A percentile compares a stretch with the other conserved stretches of the same genome.
Evolutionary conservation across 2,329 filamentous ascomycete species (phyloP).

Genomic region (Hymenoscyphus scutula): DNA sequence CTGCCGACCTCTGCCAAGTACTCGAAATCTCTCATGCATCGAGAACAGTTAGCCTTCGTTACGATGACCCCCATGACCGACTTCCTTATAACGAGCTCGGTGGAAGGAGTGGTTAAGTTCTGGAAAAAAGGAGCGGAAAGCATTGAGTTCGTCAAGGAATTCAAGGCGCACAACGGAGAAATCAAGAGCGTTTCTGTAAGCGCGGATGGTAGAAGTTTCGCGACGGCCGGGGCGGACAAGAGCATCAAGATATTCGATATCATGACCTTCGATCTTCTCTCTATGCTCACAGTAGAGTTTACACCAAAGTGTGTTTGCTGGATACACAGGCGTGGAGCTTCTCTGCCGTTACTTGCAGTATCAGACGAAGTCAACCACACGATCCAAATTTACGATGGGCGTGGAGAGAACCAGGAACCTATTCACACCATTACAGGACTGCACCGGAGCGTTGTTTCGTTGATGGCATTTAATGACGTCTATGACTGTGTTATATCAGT

Average conservation of each 20-base stretch:
- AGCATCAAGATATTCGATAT: conserved; percentile 80
- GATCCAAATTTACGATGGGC: conserved; percentile 84
- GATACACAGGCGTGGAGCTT: conserved; percentile 86
- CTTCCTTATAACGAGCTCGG: conserved; percentile 90
- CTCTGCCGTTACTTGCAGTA: conserved; percentile 79
- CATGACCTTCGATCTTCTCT: conserved; percentile 82
- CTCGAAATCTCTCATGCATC: conserved; percentile 97
- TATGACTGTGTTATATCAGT: conserved; percentile 90
- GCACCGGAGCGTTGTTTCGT: conserved; percentile 76
- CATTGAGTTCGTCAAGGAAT: conserved; percentile 98
- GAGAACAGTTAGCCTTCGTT: conserved; percentile 85
- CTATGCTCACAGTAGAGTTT: conserved; percentile 77
- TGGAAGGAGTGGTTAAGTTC: conserved; percentile 97
- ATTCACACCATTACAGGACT: conserved; percentile 75
- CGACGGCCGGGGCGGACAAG: conserved; percentile 76
- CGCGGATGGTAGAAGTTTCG: conserved; percentile 88
- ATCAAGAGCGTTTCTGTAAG: conserved; percentile 83
- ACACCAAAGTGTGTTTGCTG: conserved; percentile 81
- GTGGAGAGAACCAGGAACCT: conserved; percentile 74
- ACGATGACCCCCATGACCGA: conserved; percentile 89
- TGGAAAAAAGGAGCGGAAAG: conserved; percentile 94
- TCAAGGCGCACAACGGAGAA: conserved; percentile 83
- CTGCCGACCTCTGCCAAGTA: conserved; percentile 80
- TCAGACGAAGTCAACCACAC: conserved; percentile 70
- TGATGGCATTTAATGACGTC: conserved; percentile 85